Evolutionary conservation across 345 rosid species (phyloP).

Genomic region (Boechera retrofracta): DNA sequence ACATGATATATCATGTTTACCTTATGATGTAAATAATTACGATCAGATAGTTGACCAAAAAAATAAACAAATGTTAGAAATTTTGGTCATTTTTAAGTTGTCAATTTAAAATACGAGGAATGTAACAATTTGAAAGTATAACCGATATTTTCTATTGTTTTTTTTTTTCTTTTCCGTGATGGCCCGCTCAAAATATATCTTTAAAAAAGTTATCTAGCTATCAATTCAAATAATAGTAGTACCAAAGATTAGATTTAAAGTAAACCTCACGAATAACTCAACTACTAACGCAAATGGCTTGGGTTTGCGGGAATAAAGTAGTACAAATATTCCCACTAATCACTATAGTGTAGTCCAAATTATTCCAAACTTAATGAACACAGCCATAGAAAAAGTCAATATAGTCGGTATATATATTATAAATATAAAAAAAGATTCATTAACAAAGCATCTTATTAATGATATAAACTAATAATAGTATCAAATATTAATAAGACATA

Average conservation of each 20-base stretch:
- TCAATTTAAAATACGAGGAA: constrained; percentile 7
- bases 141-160: not conserved
- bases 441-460: constrained; percentile 2
- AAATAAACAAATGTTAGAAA: not conserved
- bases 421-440: not conserved
- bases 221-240: not conserved
- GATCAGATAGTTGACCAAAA: not conserved
- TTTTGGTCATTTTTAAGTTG: not conserved
- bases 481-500: not conserved
- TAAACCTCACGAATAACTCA: not conserved
- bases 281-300: not conserved
- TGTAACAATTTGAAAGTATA: not conserved
- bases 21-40: not conserved
- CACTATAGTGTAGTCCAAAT: not conserved
- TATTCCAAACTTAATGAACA: constrained; percentile 10
- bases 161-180: not conserved
- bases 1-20: constrained; percentile 1
- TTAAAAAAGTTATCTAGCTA: not conserved
- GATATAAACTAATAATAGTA: not conserved
- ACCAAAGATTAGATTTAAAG: not conserved
- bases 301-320: constrained; percentile 3
- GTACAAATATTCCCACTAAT: constrained; percentile 9
- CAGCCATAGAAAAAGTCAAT: constrained; percentile 17
- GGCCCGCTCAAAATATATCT: not conserved
- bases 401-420: not conserved